These are phyloP conservation scores for Physocladia obscura DNA, from an alignment of 192 early-diverging fungal species.

Conservation along the genomic window DNA sequence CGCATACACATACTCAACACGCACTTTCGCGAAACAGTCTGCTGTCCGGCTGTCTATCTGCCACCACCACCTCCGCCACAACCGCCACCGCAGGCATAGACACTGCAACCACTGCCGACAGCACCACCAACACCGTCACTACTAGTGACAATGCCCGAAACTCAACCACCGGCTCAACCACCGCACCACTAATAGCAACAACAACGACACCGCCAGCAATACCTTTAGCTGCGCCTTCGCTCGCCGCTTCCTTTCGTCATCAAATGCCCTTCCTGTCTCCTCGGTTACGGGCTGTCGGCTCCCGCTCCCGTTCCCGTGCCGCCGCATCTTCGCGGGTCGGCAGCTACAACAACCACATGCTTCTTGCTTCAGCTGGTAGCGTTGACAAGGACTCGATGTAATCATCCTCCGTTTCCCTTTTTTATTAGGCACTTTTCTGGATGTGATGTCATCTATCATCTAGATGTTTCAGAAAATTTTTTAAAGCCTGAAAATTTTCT, in stretches of 20 bases:
- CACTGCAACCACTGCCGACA: no score
- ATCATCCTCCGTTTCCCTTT: background rate
- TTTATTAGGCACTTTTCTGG: background rate
- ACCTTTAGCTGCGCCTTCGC: background rate
- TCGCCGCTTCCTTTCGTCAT: background rate
- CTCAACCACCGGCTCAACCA: background rate
- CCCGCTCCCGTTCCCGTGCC: background rate
- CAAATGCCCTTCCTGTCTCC: background rate
- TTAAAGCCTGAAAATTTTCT: background rate
- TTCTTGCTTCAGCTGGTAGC: background rate
- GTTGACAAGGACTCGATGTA: conserved; percentile 23
- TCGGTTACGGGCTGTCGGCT: background rate
- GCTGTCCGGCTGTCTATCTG: no score
- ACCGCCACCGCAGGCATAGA: no score
- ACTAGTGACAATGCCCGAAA: no score
- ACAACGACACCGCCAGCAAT: background rate
- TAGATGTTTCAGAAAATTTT: conserved; percentile 8
- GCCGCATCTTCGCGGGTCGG: background rate
- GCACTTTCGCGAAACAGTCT: no score
- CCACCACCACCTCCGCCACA: no score
- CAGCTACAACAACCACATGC: background rate
- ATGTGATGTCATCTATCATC: background rate
- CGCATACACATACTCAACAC: no score
- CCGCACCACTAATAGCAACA: background rate
- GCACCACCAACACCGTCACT: no score